Percentiles rank a stretch among this genome's conserved stretches.
phyloP scores from a whole-genome alignment of 495 filamentous ascomycete genomes.

The Hypoxylon intermedium region DNA sequence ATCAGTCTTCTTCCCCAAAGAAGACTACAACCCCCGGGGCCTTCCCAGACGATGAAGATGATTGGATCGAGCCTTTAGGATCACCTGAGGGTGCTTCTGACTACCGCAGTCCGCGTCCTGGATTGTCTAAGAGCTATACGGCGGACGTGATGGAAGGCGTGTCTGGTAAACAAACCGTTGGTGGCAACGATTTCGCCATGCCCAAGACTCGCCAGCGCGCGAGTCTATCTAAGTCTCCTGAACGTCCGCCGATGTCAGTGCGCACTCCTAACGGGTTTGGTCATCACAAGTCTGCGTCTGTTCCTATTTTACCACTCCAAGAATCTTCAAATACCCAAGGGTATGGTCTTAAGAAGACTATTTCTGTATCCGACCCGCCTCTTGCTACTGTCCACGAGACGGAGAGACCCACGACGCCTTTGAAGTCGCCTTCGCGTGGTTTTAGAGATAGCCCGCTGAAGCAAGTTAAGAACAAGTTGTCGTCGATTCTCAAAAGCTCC shows the following conservation, averaged over 20 bases:
- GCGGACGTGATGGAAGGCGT: constrained; percentile 67
- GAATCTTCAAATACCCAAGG: constrained; percentile 44
- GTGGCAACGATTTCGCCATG: constrained; percentile 49
- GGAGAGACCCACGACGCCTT: constrained; percentile 67
- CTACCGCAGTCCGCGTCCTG: constrained; percentile 53
- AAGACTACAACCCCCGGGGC: constrained; percentile 54
- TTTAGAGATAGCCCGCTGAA: constrained; percentile 80
- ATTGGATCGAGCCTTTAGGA: constrained; percentile 78
- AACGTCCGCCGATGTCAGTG: constrained; percentile 45
- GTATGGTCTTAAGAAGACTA: constrained; percentile 62
- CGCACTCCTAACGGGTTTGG: constrained; percentile 44
- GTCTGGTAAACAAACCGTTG: constrained; percentile 51
- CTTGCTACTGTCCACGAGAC: constrained; percentile 50
- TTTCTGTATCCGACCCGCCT: constrained; percentile 68
- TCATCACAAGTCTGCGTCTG: constrained; percentile 63
- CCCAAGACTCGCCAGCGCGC: constrained; percentile 47
- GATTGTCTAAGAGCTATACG: constrained; percentile 63
- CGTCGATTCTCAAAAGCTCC: constrained; percentile 84
- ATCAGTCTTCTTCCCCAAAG: constrained; percentile 42
- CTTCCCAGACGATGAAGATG: constrained; percentile 74
- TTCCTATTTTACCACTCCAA: constrained; percentile 56
- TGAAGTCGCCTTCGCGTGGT: constrained; percentile 71
- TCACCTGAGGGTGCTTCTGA: constrained; percentile 42
- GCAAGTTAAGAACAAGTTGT: constrained; percentile 85
- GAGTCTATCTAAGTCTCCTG: constrained; percentile 45